Evolutionary conservation across 2,329 filamentous ascomycete genomes (phyloP), one percentile per base, ranked within the genome.

Genomic region (Diaporthe citriasiana): DNA sequence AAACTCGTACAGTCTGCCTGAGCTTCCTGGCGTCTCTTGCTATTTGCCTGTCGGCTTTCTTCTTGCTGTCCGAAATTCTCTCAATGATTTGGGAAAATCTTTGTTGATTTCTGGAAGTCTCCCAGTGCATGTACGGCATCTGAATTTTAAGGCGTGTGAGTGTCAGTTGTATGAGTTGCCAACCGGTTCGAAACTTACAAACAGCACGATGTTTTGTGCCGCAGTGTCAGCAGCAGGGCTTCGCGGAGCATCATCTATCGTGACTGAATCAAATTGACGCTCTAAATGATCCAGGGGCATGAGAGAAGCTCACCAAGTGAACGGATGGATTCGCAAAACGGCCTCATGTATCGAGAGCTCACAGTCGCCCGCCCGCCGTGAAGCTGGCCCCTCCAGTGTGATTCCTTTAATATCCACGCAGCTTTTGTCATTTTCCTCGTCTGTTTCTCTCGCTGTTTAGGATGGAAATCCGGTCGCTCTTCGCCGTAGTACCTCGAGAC

Each of bases 41-140:
- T n/a, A 2, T 50, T 7, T 12, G 19, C 2, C 5, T 17, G 13
- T 40, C 27, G 1, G 17, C 2, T 40, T 7, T 40, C 0, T 9
- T 59, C 35, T 15, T 59, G 5, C 1, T 19, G 6, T 59, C 22
- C 12, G 6, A 33, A 7, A 59, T 59, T 0, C 25, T 25, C n/a
- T 59, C 56, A 10, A 59, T 59, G 19, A 59, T 22, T n/a, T 59
- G 56, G 9, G 56, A n/a, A 17, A 59, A 59, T 8, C 33, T 59
- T 22, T 59, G 33, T 25, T n/a, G 56, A 8, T 59, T 59, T 3
- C 56, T 59, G 4, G 56, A 59, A 5, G 56, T 59, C 35, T 59
- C 56, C 56, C 56, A 59, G n/a, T 59, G 56, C 56, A 59, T 19
- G n/a, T 59, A 59, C 10, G 56, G 56, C 56, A 59, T 59, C 56